Conservation (phyloP, 495 filamentous ascomycete species). For the Tuber indicum region DNA sequence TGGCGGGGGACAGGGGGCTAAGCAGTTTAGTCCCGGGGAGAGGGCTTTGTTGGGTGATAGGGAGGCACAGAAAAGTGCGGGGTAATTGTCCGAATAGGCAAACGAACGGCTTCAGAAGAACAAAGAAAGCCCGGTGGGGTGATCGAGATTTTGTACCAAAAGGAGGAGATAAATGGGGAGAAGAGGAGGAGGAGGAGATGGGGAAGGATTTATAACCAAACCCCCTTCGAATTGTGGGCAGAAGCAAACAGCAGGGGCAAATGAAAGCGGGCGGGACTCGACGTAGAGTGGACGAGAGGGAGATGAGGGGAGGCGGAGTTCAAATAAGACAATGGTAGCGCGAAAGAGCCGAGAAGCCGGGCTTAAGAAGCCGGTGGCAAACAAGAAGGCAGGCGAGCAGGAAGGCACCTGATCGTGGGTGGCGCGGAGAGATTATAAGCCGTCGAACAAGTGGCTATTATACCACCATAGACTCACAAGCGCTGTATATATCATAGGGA, state of each 20-base stretch:
- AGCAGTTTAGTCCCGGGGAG: background rate
- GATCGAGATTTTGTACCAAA: background rate
- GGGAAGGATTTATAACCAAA: background rate
- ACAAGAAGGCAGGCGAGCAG: background rate
- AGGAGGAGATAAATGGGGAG: background rate
- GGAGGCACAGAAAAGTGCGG: slow-evolving; percentile 17
- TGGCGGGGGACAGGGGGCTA: background rate
- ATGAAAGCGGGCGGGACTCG: background rate
- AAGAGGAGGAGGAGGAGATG: background rate
- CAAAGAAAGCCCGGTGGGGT: background rate
- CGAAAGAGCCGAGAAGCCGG: too few relatives aligned
- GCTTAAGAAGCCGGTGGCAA: too few relatives aligned
- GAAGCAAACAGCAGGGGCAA: background rate
- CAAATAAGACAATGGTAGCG: too few relatives aligned
- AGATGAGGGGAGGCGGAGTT: background rate
- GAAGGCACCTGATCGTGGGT: background rate
- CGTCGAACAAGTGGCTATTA: background rate
- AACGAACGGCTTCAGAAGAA: background rate
- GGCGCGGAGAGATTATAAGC: background rate
- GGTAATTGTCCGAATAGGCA: slow-evolving; percentile 12
- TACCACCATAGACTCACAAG: background rate
- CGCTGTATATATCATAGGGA: too few relatives aligned
- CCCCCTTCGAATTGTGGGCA: background rate
- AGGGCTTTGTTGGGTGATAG: background rate
- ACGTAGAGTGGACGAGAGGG: background rate